Evolutionary conservation across 2,329 filamentous ascomycete species (phyloP), one percentile per base, ranked within the genome.

Genomic region (Penicillium sp.): DNA sequence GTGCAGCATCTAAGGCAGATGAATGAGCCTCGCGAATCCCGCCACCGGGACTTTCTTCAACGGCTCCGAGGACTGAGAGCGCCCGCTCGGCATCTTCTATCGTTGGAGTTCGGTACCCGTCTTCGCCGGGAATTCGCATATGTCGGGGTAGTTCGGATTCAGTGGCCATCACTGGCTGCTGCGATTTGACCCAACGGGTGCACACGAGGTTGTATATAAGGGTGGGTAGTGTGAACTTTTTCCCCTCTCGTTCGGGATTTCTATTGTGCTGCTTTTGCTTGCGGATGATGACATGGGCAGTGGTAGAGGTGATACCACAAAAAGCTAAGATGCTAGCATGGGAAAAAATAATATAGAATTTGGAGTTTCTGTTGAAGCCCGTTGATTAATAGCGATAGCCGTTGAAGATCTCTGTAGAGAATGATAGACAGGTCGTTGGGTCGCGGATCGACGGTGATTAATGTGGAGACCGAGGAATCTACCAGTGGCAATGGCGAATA

Each of bases 71-170:
- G 16, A 51, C 50, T 1, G 65, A 60, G 31, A 68, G 57, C 21
- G 56, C 60, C 38, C 60, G 66, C 55, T 76, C 70, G 7, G 73
- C 66, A 65, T 79, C 77, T 66, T 79, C 77, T 39, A 78, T 74
- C 4, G 74, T 76, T 9, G 77, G 77, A 0, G 77, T 79, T 29
- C 75, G 71, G 63, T 75, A 79, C 4, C 77, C 76, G 38, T 79
- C 76, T 29, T 77, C 71, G 21, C 75, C 76, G 2, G 73, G 75
- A 31, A 53, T 70, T 50, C 70, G 65, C 64, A 75, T 62, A 52
- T 77, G 70, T 44, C 75, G 62, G 39, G 73, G 71, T 45, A 65
- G 43, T n/a, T 53, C 46, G 31, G 58, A 52, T 41, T 66, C 60
- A 27, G 60, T 56, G 19, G 55, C 50, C 63, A 68, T 69, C n/a